Evolutionary conservation across 2,329 filamentous ascomycete species (phyloP).

Genomic region (Fusarium acutatum): DNA sequence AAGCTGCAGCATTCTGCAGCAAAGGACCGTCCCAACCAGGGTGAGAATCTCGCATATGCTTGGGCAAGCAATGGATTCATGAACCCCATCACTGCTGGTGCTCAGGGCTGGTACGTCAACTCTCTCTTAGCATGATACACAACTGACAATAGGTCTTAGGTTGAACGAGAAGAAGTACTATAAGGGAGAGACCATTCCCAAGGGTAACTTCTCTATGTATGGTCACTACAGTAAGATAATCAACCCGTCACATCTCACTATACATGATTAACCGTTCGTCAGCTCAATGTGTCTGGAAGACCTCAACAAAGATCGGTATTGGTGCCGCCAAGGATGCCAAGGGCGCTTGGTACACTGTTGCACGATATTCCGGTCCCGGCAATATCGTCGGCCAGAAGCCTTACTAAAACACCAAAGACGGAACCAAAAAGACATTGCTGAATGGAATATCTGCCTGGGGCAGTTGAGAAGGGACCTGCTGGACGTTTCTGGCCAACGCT

Average conservation of each 20-base stretch:
- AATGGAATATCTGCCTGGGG: not conserved
- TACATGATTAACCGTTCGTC: not conserved
- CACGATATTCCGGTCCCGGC: conserved; percentile 46
- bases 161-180: conserved; percentile 30
- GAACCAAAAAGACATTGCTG: rapidly evolving
- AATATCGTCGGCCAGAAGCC: conserved; percentile 44
- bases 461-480: not conserved
- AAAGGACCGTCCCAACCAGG: conserved; percentile 19
- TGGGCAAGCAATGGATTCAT: conserved; percentile 12
- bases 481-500: not conserved
- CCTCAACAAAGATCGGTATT: conserved; percentile 45
- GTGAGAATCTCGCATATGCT: conserved; percentile 36
- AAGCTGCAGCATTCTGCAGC: conserved; percentile 23
- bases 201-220: conserved; percentile 36
- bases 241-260: rapidly evolving
- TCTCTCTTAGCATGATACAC: rapidly evolving
- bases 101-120: conserved; percentile 25
- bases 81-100: conserved; percentile 22
- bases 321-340: conserved; percentile 39
- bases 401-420: conserved; percentile 17
- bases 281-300: conserved; percentile 47
- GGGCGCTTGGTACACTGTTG: conserved; percentile 46
- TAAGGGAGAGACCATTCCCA: conserved; percentile 29
- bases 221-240: conserved; percentile 41
- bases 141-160: not conserved